Evolutionary conservation across 75 land plant genomes (phyloP).

Genomic region (Cupressus sempervirens): DNA sequence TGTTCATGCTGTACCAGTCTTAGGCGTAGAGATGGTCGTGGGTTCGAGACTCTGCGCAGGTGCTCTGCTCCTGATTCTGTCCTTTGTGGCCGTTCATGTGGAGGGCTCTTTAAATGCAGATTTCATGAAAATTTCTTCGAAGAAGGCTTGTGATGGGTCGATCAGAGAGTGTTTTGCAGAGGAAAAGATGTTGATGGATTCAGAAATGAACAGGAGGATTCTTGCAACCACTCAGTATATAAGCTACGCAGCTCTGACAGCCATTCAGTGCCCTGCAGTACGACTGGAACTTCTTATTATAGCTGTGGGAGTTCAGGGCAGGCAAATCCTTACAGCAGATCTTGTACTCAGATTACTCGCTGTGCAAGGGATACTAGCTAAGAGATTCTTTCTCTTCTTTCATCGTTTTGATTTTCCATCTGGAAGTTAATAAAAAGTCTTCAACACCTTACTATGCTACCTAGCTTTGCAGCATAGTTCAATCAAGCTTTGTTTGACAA

Average conservation of each 20-base stretch:
- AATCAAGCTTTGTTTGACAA: no score
- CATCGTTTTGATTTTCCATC: no score
- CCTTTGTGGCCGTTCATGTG: not conserved
- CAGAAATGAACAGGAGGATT: slow-evolving; percentile 31
- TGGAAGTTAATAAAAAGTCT: not conserved
- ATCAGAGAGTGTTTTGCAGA: slow-evolving; percentile 22
- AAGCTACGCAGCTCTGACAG: slow-evolving; percentile 19
- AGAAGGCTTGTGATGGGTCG: slow-evolving; percentile 9
- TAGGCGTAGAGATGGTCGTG: no score
- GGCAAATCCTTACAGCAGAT: slow-evolving; percentile 42
- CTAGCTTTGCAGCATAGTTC: no score
- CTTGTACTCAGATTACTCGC: slow-evolving; percentile 36
- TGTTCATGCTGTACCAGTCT: no score
- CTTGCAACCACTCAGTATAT: no score
- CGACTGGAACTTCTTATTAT: slow-evolving; percentile 49
- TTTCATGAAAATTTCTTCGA: not conserved
- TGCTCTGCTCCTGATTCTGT: not conserved
- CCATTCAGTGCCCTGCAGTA: slow-evolving; percentile 35
- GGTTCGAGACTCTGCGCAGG: no score
- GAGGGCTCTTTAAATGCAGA: not conserved
- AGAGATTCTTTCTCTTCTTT: not conserved
- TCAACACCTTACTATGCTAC: no score
- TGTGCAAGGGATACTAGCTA: slow-evolving; percentile 29
- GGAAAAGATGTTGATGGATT: slow-evolving; percentile 21
- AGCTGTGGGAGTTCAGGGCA: slow-evolving; percentile 26